Evolutionary conservation across 139 green algal genomes (phyloP).

Genomic region (Pleodorina starrii): DNA sequence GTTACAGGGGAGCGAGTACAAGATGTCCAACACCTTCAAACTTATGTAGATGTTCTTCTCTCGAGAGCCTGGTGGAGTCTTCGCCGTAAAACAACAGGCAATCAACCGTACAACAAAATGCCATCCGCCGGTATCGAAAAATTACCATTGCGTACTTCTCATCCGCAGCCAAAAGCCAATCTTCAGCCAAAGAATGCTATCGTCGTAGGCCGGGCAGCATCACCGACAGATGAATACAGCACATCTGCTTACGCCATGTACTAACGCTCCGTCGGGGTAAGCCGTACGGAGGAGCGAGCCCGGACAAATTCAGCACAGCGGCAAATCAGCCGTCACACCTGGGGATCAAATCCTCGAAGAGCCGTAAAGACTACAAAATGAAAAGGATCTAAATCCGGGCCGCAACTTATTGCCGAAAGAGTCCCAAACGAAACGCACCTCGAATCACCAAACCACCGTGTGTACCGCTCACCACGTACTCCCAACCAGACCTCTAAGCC

Average conservation of each 20-base stretch:
- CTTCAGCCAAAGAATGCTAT: conserved; percentile 22
- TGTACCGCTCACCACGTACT: neutral
- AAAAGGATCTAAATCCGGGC: neutral
- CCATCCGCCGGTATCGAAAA: no score
- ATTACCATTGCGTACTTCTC: neutral
- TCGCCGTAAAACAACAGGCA: no score
- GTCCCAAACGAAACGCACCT: neutral
- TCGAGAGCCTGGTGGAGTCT: no score
- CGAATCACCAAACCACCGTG: neutral
- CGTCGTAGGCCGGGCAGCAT: neutral
- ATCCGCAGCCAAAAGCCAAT: neutral
- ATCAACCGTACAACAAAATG: neutral
- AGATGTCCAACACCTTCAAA: no score
- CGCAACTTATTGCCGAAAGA: conserved; percentile 6
- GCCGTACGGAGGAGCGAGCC: neutral
- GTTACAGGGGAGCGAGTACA: no score
- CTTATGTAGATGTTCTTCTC: conserved; percentile 1
- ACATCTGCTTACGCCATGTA: neutral
- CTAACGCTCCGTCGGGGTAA: neutral
- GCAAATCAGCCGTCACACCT: neutral
- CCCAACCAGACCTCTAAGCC: no score
- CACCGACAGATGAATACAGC: conserved; percentile 25
- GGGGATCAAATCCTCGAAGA: neutral
- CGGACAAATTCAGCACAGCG: neutral
- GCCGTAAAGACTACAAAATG: neutral